Percentiles rank a stretch among this genome's conserved stretches.
Evolutionary conservation across 176 grass and related monocot species (phyloP).

Genomic region (Triticum turgidum): DNA sequence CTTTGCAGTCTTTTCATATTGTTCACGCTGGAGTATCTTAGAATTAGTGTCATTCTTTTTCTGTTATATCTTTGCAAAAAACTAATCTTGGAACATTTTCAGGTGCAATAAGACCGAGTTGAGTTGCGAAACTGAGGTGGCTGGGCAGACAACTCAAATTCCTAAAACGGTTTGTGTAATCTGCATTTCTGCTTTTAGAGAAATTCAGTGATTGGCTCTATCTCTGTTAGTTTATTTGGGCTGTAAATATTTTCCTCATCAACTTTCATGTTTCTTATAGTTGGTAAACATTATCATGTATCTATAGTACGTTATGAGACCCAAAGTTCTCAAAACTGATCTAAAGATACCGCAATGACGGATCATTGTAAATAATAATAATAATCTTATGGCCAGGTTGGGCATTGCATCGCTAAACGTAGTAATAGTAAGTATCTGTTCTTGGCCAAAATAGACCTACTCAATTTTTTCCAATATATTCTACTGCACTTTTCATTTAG

Average conservation of each 20-base stretch:
- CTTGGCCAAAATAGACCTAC: background rate
- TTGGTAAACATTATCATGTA: background rate
- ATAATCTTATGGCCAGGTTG: background rate
- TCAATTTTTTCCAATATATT: background rate
- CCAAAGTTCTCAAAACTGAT: background rate
- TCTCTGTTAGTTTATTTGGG: background rate
- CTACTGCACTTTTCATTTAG: background rate
- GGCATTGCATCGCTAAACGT: background rate
- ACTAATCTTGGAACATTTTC: conserved; percentile 34
- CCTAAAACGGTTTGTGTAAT: conserved; percentile 50
- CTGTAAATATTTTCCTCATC: background rate
- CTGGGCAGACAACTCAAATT: conserved; percentile 30
- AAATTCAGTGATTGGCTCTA: background rate
- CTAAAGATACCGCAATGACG: background rate
- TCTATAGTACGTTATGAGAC: background rate
- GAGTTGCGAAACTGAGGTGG: conserved; percentile 25
- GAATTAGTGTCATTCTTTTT: background rate
- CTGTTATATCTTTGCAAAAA: background rate
- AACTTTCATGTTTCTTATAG: background rate
- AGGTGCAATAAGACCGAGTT: conserved; percentile 55
- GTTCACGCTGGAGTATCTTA: background rate
- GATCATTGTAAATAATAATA: background rate
- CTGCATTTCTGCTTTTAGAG: background rate
- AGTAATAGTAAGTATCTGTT: background rate
- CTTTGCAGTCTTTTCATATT: background rate